phyloP scores from a whole-genome alignment of 257 asterid species.

The Lithospermum erythrorhizon region DNA sequence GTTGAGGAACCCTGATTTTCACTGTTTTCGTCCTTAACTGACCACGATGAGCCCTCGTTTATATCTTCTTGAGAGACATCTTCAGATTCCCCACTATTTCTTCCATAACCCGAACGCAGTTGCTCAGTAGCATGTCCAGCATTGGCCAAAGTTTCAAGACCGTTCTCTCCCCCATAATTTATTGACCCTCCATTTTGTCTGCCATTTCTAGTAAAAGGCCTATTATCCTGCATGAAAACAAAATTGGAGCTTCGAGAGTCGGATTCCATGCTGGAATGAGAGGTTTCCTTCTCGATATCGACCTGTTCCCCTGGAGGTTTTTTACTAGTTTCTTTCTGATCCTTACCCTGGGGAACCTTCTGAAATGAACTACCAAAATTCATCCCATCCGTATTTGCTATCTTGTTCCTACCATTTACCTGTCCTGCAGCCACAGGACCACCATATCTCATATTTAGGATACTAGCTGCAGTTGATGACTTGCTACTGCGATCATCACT shows the following conservation, averaged over 20 bases:
- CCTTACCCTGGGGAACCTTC: no score
- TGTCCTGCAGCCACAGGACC: constrained; percentile 22
- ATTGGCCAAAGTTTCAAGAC: constrained; percentile 40
- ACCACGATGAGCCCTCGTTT: constrained; percentile 43
- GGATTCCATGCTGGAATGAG: constrained; percentile 87
- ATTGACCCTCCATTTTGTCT: no score
- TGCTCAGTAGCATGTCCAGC: constrained; percentile 28
- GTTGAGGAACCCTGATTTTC: constrained; percentile 31
- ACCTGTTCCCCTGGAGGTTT: constrained; percentile 31
- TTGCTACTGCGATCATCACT: constrained; percentile 33
- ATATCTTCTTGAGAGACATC: constrained; percentile 29
- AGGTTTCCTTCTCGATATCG: constrained; percentile 79
- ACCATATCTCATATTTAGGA: constrained; percentile 26
- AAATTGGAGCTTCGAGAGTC: constrained; percentile 69
- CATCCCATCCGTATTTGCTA: no score
- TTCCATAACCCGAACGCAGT: constrained; percentile 24
- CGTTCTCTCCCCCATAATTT: constrained; percentile 41
- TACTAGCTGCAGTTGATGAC: constrained; percentile 57
- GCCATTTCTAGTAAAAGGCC: constrained; percentile 1
- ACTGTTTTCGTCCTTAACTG: constrained; percentile 34
- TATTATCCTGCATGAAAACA: constrained; percentile 71
- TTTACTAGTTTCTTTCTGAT: no score
- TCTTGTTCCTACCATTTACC: constrained; percentile 24
- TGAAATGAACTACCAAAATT: no score
- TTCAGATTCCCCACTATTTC: constrained; percentile 31